Conservation (phyloP, 176 grass and related monocot genomes). For the Pontederia paniculata region DNA sequence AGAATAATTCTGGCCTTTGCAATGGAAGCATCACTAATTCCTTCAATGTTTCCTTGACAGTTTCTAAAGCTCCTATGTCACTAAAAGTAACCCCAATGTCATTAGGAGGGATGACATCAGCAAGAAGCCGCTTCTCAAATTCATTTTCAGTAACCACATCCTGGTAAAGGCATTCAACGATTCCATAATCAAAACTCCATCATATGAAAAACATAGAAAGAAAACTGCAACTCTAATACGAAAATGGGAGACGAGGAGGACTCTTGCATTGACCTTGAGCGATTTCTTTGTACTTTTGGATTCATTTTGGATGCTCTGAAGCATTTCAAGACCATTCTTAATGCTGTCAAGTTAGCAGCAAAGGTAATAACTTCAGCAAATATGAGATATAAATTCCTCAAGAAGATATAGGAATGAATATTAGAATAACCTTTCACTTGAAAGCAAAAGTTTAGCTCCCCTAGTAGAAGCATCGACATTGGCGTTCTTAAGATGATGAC, state of each 20-base stretch:
- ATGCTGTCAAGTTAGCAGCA: constrained; percentile 42
- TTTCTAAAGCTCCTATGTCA: constrained; percentile 93
- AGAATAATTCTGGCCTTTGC: constrained; percentile 92
- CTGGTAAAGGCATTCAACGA: constrained; percentile 31
- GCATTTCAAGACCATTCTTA: constrained; percentile 56
- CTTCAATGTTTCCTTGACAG: constrained; percentile 93
- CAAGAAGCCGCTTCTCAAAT: constrained; percentile 90
- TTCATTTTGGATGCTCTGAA: constrained; percentile 59
- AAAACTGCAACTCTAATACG: not conserved
- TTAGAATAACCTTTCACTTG: constrained; percentile 58
- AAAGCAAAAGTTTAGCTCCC: constrained; percentile 39
- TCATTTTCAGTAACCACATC: constrained; percentile 86
- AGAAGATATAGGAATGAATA: constrained; percentile 12
- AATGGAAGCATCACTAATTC: constrained; percentile 99
- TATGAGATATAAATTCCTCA: not conserved
- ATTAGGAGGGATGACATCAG: constrained; percentile 83
- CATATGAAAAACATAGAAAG: not conserved
- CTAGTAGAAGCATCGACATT: constrained; percentile 25
- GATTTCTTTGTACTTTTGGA: constrained; percentile 85
- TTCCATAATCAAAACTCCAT: not conserved
- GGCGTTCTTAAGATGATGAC: constrained; percentile 57
- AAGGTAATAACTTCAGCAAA: too few relatives aligned
- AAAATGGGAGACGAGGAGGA: constrained; percentile 4
- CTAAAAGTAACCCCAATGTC: constrained; percentile 95
- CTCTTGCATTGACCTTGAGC: constrained; percentile 45